Evolutionary conservation across 805 yeast species (phyloP).

Genomic region (Clavispora asparagi): DNA sequence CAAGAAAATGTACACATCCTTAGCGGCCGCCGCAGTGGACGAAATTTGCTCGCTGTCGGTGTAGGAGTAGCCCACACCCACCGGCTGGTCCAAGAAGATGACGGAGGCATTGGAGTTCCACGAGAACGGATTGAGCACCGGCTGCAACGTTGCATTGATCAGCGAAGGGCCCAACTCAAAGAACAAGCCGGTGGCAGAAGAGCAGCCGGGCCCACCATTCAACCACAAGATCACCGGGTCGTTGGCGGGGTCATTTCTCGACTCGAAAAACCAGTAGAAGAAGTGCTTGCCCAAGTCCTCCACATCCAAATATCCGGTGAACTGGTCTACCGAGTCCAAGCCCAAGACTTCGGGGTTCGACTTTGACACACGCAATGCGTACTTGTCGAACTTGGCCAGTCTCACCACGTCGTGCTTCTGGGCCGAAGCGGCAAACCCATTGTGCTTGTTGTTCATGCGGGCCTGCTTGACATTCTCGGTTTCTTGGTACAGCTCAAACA

Average conservation of each 20-base stretch:
- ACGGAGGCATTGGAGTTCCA: constrained; percentile 10
- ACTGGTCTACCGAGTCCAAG: constrained; percentile 5
- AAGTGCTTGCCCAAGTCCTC: constrained; percentile 6
- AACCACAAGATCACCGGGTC: constrained; percentile 10
- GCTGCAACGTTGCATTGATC: constrained; percentile 7
- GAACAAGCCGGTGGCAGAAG: constrained; percentile 6
- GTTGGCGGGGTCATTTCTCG: constrained; percentile 11
- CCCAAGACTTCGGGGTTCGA: constrained; percentile 23
- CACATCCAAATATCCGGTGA: constrained; percentile 10
- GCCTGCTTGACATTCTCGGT: neutral
- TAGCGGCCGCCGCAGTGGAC: constrained; percentile 11
- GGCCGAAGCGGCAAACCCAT: neutral
- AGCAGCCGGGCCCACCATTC: constrained; percentile 11
- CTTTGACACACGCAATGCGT: constrained; percentile 10
- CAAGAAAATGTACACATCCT: constrained; percentile 28
- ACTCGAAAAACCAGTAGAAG: constrained; percentile 11
- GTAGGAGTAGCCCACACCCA: constrained; percentile 10
- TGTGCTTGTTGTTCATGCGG: constrained; percentile 6
- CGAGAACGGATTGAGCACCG: constrained; percentile 6
- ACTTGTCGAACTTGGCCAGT: constrained; percentile 17
- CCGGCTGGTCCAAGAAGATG: constrained; percentile 11
- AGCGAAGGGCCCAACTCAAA: constrained; percentile 8
- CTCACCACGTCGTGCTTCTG: constrained; percentile 9
- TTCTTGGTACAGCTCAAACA: constrained; percentile 1
- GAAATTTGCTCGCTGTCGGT: constrained; percentile 22